Conservation (phyloP, 2,329 filamentous ascomycete species). For the Ophiostoma perfectum region DNA sequence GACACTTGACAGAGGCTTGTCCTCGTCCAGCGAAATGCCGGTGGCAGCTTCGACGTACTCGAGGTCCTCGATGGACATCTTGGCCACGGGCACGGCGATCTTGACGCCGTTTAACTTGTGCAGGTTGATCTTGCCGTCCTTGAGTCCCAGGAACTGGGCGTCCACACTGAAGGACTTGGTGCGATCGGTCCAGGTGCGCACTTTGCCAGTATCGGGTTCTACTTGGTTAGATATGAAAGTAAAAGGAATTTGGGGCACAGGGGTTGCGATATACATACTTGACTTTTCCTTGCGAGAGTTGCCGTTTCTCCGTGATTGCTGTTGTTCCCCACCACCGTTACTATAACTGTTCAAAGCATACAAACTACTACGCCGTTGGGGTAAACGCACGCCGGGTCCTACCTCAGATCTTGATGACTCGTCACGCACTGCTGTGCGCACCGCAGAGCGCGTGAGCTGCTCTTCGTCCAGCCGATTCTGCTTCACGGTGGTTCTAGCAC, state of each 20-base stretch:
- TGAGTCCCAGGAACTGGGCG: constrained; percentile 88
- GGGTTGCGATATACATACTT: constrained; percentile 38
- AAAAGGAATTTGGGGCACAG: not conserved
- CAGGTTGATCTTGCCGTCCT: constrained; percentile 88
- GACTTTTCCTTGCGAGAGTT: constrained; percentile 54
- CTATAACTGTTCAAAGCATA: constrained; percentile 52
- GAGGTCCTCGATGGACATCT: constrained; percentile 93
- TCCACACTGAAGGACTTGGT: constrained; percentile 96
- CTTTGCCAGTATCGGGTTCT: constrained; percentile 79
- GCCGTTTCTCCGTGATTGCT: constrained; percentile 55
- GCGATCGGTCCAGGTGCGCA: constrained; percentile 90
- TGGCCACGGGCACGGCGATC: constrained; percentile 88
- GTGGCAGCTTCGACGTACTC: constrained; percentile 88
- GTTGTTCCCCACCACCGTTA: constrained; percentile 52
- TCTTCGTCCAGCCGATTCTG: constrained; percentile 76
- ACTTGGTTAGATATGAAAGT: not conserved
- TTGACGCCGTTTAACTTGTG: constrained; percentile 98
- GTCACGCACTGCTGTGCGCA: constrained; percentile 56
- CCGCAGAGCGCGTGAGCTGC: constrained; percentile 72
- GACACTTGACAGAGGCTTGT: constrained; percentile 86
- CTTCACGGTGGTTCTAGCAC: constrained; percentile 61
- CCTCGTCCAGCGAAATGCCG: constrained; percentile 86
- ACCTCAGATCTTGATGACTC: constrained; percentile 61
- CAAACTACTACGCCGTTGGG: constrained; percentile 72
- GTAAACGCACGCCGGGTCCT: constrained; percentile 70